phyloP scores from a whole-genome alignment of 1,139 yeast species.

The Protomyces inouyei region DNA sequence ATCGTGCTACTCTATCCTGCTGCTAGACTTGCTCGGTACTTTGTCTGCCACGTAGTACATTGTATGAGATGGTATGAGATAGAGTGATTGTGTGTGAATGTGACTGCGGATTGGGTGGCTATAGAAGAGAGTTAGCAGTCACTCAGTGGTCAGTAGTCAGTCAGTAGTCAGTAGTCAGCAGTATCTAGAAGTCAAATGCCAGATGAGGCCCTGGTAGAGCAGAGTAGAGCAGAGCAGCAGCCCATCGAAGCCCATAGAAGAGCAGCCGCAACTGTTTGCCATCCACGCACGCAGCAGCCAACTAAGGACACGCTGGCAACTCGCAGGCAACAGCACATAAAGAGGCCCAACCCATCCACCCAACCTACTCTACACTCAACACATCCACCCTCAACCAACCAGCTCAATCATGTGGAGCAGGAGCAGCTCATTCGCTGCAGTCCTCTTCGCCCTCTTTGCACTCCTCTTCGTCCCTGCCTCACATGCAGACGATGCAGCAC shows the following conservation, averaged over 20 bases:
- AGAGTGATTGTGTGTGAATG: no score
- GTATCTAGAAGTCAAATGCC: not conserved
- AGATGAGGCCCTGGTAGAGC: not conserved
- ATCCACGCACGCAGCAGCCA: not conserved
- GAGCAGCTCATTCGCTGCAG: slow-evolving; percentile 21
- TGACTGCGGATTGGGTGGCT: no score
- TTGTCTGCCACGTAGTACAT: no score
- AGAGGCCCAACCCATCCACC: not conserved
- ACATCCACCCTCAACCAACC: not conserved
- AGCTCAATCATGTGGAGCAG: not conserved
- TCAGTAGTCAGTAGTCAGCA: no score
- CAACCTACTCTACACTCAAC: not conserved
- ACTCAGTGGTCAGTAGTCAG: no score
- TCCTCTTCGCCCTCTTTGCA: slow-evolving; percentile 25
- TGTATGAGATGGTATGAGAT: no score
- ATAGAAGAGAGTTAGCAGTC: no score
- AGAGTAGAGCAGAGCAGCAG: no score
- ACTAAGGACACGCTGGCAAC: not conserved
- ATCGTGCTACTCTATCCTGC: not conserved
- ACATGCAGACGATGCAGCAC: slow-evolving; percentile 14
- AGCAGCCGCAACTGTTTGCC: not conserved
- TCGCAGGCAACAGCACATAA: not conserved
- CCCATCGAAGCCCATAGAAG: no score
- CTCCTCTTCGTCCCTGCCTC: slow-evolving; percentile 21
- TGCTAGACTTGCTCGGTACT: not conserved